Evolutionary conservation across 352 stramenopile genomes (phyloP).

Genomic region (Globisporangium emineosum): DNA sequence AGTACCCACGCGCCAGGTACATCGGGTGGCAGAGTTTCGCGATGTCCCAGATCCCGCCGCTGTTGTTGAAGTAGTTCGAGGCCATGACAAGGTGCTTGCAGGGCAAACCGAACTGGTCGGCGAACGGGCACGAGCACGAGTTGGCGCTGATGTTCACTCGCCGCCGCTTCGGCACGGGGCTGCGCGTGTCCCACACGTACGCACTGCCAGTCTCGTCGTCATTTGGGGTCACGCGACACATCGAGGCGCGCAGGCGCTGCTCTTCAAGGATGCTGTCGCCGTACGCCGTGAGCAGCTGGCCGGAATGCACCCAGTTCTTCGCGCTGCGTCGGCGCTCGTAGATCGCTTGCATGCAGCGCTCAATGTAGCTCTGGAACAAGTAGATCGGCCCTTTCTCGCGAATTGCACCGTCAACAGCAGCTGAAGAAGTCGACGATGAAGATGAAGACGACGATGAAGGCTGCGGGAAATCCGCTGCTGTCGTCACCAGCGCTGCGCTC

Average conservation of each 20-base stretch:
- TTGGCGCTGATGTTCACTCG: slow-evolving; percentile 38
- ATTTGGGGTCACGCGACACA: slow-evolving; percentile 40
- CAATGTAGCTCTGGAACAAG: slow-evolving; percentile 41
- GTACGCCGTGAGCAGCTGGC: slow-evolving; percentile 35
- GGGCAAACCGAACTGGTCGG: slow-evolving; percentile 36
- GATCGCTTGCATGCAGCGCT: slow-evolving; percentile 36
- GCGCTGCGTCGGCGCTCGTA: slow-evolving; percentile 32
- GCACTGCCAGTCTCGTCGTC: slow-evolving; percentile 39
- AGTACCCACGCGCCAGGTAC: slow-evolving; percentile 32
- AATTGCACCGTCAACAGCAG: slow-evolving; percentile 12
- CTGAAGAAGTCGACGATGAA: slow-evolving; percentile 15
- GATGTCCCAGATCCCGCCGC: slow-evolving; percentile 31
- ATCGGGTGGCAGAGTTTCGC: slow-evolving; percentile 29
- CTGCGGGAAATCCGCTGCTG: not conserved
- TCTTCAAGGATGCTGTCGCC: slow-evolving; percentile 29
- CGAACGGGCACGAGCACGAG: slow-evolving; percentile 37
- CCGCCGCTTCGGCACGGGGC: slow-evolving; percentile 31
- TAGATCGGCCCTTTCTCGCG: slow-evolving; percentile 31
- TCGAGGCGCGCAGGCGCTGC: slow-evolving; percentile 25
- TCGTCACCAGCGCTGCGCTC: slow-evolving; percentile 29
- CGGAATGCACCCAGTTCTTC: slow-evolving; percentile 22
- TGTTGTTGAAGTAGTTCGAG: slow-evolving; percentile 34
- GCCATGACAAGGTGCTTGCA: slow-evolving; percentile 44
- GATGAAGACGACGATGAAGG: slow-evolving; percentile 13
- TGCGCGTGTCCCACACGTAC: slow-evolving; percentile 45